Evolutionary conservation across 768 basidiomycete species (phyloP), one percentile per base, ranked within the genome.

Genomic region (Lepiota venenata): DNA sequence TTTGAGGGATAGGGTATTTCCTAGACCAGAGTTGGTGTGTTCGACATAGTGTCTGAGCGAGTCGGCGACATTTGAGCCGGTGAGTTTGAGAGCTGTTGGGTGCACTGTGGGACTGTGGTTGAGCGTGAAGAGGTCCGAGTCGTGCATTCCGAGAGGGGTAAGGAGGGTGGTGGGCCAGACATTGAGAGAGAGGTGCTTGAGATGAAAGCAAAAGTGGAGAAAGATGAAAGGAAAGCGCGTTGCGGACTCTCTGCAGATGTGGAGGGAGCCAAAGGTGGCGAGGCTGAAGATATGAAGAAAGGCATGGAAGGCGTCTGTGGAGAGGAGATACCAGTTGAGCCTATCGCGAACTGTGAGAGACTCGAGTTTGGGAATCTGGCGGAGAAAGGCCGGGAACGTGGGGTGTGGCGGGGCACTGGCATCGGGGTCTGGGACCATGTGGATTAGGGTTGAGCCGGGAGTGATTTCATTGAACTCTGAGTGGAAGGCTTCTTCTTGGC

Each of bases 361-460:
- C 12, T 51, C 40, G n/a, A 51, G 50, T 16, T 32, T 51, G 15
- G 49, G 36, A 18, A 47, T 42, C 2, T 18, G 22, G 22, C n/a
- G 45, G 42, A 54, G 52, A 41, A 47, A 47, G 35, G 52, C 18
- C 16, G 52, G 44, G 43, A 46, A 54, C 38, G 27, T 10, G 21
- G 44, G 36, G 25, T 54, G 52, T 22, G 36, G 43, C 21, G 37
- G 25, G 27, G 12, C 44, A 20, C 43, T 14, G 14, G 52, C 36
- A 27, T 54, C 52, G 10, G 40, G 29, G 11, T 32, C 39, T 16
- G 50, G 50, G 10, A 51, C 39, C 29, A 51, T 5, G 40, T 51
- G 29, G 41, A 51, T 18, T 10, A n/a, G 25, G 27, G 50, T 51
- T 20, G 39, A 15, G 25, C 50, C 50, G 16, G 42, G 25, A 29